Base-by-base conservation (phyloP, 441 rosid species). In the Raphanus hybrid region DNA sequence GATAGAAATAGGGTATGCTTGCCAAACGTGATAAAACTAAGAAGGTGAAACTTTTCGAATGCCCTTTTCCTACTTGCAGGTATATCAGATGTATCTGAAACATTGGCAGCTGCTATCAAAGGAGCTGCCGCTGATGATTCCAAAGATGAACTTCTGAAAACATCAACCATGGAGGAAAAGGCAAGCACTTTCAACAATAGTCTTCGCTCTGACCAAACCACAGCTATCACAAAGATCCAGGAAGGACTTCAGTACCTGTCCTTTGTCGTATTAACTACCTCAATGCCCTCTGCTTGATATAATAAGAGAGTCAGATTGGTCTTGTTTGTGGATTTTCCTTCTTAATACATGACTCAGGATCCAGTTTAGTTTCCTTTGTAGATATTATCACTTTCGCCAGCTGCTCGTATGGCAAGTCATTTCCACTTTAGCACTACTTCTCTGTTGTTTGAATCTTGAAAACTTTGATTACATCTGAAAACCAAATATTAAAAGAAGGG, bases 41-140 rank as follows among this genome's bases (percentile, higher is more conserved):
- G 15, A 48, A 6, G 66, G 64, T 71, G 32, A 27, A 10, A 41
- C 7, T 34, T 5, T 50, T n/a, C 8, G 14, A 34, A 45, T 61
- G 20, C 16, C 11, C 12, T 27, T 64, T 57, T 32, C 6, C 18
- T 8, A 41, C 12, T 73, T 78, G 66, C 88, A 96, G 99, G 98
- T 80, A 90, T 96, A 76, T 87, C 92, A 16, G 99, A 96, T 80
- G 97, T 95, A 7, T 87, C 90, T 8, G 98, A 89, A 84, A 87
- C 98, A 60, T 96, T 92, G 54, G 58, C 78, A 71, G 92, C 88
- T 10, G 96, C 97, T 60, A 79, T 89, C 26, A 87, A 91, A 81
- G 82, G 82, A 58, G 88, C 85, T 16, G 9, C 84, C 29, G 85
- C 85, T 23, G 90, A 83, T 16, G 91, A 89, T 73, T 87, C 93